Conservation (phyloP, 148 eudicot genomes). For the Camellia japonica region DNA sequence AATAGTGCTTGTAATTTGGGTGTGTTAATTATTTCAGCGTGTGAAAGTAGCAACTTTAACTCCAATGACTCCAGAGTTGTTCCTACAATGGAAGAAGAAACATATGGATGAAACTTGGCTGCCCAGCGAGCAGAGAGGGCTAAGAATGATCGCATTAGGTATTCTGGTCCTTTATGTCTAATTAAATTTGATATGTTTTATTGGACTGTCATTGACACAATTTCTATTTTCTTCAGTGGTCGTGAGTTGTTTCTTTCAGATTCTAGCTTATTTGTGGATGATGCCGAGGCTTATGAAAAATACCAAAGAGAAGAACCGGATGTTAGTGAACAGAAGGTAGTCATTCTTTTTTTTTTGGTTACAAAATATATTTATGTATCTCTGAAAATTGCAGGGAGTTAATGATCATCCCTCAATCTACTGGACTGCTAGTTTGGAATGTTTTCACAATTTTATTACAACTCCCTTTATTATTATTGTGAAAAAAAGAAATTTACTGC, state of each 20-base stretch:
- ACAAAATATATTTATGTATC: background rate
- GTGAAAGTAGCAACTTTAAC: slow-evolving; percentile 54
- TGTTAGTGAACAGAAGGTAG: slow-evolving; percentile 51
- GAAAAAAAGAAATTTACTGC: background rate
- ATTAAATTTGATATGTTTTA: slow-evolving; percentile 1
- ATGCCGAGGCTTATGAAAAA: slow-evolving; percentile 63
- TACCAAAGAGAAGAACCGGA: slow-evolving; percentile 53
- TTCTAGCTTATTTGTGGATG: slow-evolving; percentile 82
- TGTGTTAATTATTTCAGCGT: slow-evolving; percentile 40
- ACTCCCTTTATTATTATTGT: background rate
- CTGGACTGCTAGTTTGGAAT: slow-evolving; percentile 3
- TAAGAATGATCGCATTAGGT: slow-evolving; percentile 85
- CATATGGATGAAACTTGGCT: slow-evolving; percentile 62
- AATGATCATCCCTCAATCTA: background rate
- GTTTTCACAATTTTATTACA: background rate
- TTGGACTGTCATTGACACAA: slow-evolving; percentile 5
- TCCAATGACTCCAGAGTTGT: slow-evolving; percentile 63
- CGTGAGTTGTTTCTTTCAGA: slow-evolving; percentile 75
- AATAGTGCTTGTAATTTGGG: slow-evolving; percentile 8
- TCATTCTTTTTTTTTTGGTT: background rate
- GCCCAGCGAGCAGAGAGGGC: slow-evolving; percentile 70
- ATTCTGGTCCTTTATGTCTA: background rate
- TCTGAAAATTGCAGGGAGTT: background rate
- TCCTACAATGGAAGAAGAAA: slow-evolving; percentile 63
- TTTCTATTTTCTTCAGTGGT: slow-evolving; percentile 46